Evolutionary conservation across 2,329 filamentous ascomycete species (phyloP).

Genomic region (Apiospora saccharicola): DNA sequence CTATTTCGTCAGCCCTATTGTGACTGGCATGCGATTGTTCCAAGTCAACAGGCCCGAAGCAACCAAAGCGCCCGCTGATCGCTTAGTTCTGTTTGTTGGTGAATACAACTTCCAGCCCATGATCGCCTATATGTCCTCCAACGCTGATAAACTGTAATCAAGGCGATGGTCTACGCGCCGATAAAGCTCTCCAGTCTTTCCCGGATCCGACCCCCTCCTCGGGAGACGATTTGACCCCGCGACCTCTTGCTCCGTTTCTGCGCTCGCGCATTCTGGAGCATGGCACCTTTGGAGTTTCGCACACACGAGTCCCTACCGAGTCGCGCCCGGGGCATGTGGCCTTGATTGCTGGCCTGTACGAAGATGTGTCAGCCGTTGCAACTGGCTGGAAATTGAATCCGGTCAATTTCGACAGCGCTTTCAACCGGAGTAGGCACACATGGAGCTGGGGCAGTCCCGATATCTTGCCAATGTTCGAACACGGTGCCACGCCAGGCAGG

Average conservation of each 20-base stretch:
- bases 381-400: constrained; percentile 99
- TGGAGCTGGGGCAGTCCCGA: constrained; percentile 99
- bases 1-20: constrained; percentile 97
- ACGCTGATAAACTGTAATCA: constrained; percentile 28
- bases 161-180: constrained; percentile 93
- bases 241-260: constrained; percentile 88
- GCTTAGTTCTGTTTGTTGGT: constrained; percentile 94
- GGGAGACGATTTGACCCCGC: constrained; percentile 69
- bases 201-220: constrained; percentile 81
- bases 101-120: constrained; percentile 13
- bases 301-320: constrained; percentile 95
- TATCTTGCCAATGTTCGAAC: constrained; percentile 95
- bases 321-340: constrained; percentile 96
- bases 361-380: constrained; percentile 96
- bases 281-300: constrained; percentile 96
- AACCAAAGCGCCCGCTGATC: constrained; percentile 80
- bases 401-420: constrained; percentile 98
- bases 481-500: constrained; percentile 85
- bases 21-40: constrained; percentile 91
- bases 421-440: constrained; percentile 94
- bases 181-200: constrained; percentile 96
- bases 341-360: constrained; percentile 93
- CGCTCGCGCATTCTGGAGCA: constrained; percentile 87
- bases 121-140: constrained; percentile 19
- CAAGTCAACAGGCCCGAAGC: constrained; percentile 67